Evolutionary conservation across 2,329 filamentous ascomycete species (phyloP), one percentile per base, ranked within the genome.

Genomic region (Ceratocystiopsis brevicomis): DNA sequence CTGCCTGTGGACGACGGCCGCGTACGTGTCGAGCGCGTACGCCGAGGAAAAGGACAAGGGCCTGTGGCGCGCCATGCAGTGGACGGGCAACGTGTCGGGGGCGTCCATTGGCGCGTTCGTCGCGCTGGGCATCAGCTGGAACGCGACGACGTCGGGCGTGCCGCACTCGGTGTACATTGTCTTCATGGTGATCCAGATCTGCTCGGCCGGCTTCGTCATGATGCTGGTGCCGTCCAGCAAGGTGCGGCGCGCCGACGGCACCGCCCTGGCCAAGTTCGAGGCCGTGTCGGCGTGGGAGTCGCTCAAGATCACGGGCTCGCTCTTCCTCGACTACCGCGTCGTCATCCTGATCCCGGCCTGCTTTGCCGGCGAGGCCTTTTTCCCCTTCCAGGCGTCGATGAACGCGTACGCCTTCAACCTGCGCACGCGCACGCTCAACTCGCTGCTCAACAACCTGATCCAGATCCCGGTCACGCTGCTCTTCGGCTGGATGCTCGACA

Each of bases 321-420:
- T 55, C 30, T 57, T 46, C 39, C 37, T 42, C 19, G 45, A 46
- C 42, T 46, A 42, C 42, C 25, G 51, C 44, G 42, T 56, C 4
- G 43, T 53, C 18, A 43, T 56, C 16, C 56, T 57, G 54, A 44
- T 52, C 5, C 51, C 51, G 1, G 44, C 46, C n/a, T 52, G 50
- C 40, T 46, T 56, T 18, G 47, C 56, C 8, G 50, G 53, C 6
- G 55, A 58, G 44, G 52, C 50, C 19, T 58, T 56, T 39, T 49
- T 59, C 15, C 56, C 58, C 5, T 58, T 58, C 37, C 49, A 50
- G n/a, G 56, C 56, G 16, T 56, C 56, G 2, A 56, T 56, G 25
- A 59, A 59, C 38, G 43, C 45, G 25, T 46, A 46, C 37, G 32
- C 38, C 19, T 44, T 44, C 40, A 42, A 42, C 37, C 38, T 44